Base-by-base conservation (phyloP, 2,329 filamentous ascomycete genomes). In the Pseudocercospora musae region DNA sequence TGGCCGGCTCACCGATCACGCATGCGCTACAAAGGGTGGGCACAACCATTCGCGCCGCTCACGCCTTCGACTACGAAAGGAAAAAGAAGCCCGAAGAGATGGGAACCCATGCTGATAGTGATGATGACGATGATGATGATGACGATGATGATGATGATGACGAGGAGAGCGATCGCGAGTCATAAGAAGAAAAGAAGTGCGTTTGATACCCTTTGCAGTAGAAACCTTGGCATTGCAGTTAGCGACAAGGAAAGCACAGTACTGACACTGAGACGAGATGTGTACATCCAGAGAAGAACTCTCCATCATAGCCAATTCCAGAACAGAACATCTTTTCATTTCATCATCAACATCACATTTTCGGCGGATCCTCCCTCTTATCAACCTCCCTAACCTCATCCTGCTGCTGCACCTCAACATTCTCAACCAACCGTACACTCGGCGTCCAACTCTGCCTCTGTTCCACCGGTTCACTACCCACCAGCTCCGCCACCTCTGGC, bases 131-230 rank as follows among this genome's bases (percentile, higher is more conserved):
- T 21, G 61, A 64, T 4, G 62, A 66, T 10, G 61, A 66, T 10
- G 61, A 63, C 4, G 64, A 66, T n/a, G 58, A 61, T 23, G 60
- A 60, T 21, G 61, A 64, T 4, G 62, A 66, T 10, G 61, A 66
- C 15, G 61, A 63, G 4, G 64, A 66, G 8, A 62, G 59, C 18
- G 64, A 62, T 18, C 57, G 31, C 33, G 57, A 59, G 31, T 42
- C 31, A 59, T 40, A 11, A 31, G 52, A 44, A 46, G 15, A 52
- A 8, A 11, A 31, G 25, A 13, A 25, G 23, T 2, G 44, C 15
- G 23, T 33, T 21, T 37, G 52, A 54, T 40, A 54, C n/a, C 52
- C 25, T 40, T 54, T 29, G 44, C 20, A 23, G 44, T 23, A 23
- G 49, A 18, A n/a, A 8, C 40, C 31, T 27, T 31, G 49, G 49